phyloP scores from a whole-genome alignment of 257 asterid genomes.

The Penstemon eatonii region DNA sequence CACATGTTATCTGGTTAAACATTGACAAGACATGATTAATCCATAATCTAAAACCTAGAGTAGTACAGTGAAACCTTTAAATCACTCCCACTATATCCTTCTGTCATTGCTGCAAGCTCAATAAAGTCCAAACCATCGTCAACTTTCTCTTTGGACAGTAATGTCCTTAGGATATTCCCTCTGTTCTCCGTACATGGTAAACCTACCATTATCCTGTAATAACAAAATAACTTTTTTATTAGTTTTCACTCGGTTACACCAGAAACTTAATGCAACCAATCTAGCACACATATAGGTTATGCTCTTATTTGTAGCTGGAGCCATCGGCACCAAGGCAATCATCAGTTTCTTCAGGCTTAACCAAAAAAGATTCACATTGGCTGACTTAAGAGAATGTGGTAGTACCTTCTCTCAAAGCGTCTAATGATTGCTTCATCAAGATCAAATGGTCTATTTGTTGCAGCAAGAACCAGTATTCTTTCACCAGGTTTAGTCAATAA shows the following conservation, averaged over 20 bases:
- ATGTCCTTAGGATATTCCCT: conserved; percentile 66
- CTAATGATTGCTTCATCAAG: conserved; percentile 91
- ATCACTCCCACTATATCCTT: conserved; percentile 90
- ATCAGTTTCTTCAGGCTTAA: background rate
- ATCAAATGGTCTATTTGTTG: conserved; percentile 90
- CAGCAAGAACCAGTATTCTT: conserved; percentile 85
- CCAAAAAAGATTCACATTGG: background rate
- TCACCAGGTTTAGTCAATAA: conserved; percentile 68
- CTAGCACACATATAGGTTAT: background rate
- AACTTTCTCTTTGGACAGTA: conserved; percentile 69
- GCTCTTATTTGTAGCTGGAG: background rate
- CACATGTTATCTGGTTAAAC: conserved; percentile 15
- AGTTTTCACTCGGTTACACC: background rate
- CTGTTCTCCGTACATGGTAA: conserved; percentile 72
- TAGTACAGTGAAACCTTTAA: conserved; percentile 54
- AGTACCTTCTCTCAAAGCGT: conserved; percentile 85
- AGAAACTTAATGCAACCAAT: conserved; percentile 4
- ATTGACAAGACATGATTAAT: background rate
- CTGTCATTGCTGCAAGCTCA: conserved; percentile 78
- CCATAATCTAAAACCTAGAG: background rate
- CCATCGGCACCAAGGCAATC: background rate
- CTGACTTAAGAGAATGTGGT: background rate
- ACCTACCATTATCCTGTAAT: conserved; percentile 77
- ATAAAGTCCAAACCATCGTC: conserved; percentile 53
- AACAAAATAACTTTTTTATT: background rate